phyloP scores from a whole-genome alignment of 1,139 yeast species.

The Debaryomyces coudertii region DNA sequence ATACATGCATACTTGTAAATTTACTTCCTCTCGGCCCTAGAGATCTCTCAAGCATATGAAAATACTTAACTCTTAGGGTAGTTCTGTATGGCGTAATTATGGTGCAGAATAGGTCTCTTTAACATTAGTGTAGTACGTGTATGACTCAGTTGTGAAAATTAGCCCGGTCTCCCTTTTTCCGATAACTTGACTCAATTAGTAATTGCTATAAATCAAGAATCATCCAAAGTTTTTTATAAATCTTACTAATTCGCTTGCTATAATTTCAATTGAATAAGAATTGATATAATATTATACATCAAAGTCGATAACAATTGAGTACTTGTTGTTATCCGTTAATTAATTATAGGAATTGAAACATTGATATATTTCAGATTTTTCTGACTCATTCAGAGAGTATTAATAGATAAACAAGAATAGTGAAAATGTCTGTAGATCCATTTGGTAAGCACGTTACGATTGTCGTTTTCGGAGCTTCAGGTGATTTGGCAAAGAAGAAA shows the following conservation, averaged over 20 bases:
- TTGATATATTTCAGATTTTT: neutral
- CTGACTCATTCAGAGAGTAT: slow-evolving; percentile 2
- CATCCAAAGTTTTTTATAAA: neutral
- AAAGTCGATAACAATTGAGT: neutral
- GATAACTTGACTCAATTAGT: neutral
- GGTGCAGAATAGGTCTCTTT: neutral
- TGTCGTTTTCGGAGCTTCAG: slow-evolving; percentile 90
- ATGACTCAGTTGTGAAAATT: slow-evolving; percentile 3
- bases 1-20: neutral
- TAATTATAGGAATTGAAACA: slow-evolving; percentile 1
- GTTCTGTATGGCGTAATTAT: neutral
- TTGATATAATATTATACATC: neutral
- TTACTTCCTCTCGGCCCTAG: neutral
- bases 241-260: neutral
- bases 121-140: slow-evolving; percentile 1
- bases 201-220: slow-evolving; percentile 7
- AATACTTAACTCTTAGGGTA: neutral
- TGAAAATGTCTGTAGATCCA: slow-evolving; percentile 21
- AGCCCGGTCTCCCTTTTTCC: slow-evolving; percentile 8
- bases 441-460: slow-evolving; percentile 70
- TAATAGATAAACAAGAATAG: neutral
- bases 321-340: neutral
- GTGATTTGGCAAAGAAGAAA: slow-evolving; percentile 96
- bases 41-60: neutral
- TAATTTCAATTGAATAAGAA: slow-evolving; percentile 1